Base-by-base conservation (phyloP, 140 eudicot species). In the Anethum foeniculum region DNA sequence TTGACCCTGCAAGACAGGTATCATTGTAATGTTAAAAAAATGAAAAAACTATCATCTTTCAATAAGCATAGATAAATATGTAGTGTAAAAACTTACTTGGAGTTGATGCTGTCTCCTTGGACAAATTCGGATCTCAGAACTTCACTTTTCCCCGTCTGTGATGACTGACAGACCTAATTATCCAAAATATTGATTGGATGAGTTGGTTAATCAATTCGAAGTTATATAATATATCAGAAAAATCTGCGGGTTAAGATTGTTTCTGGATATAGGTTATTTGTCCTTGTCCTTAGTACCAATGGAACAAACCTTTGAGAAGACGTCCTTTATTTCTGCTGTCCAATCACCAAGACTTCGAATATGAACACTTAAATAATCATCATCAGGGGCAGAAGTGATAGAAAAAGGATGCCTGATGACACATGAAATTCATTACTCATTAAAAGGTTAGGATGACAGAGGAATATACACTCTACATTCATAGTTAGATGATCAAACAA, bases 391-490 rank as follows among this genome's bases (percentile, higher is more conserved):
- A 7, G 93, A 87, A 30, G 93, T 89, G 25, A 89, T 81, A 12
- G 93, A 89, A 86, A 89, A 89, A 8, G 93, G 93, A 80, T 89
- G 93, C 91, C 93, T 89, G 84, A 44, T 28, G 43, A 21, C 54
- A 60, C 51, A 41, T 76, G 23, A 54, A 3, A 28, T 44, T 38
- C 19, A 13, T 1, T 3, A 56, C 1, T 4, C 32, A 15, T 13
- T 60, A n/a, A 25, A 60, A 60, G 68, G 25, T 21, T 23, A 60
- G 69, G 69, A 62, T 62, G 18, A 25, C 69, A 62, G 18, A 60
- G 16, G 69, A 9, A 3, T 21, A 23, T 23, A 23, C 28, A 7
- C 15, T n/a, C 68, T n/a, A 60, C 15, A 23, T 60, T 60, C 16
- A n/a, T n/a, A 54, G 23, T 54, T 54, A 9, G 32, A 60, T 58